Conservation (phyloP, 345 rosid species). For the Murraya paniculata region DNA sequence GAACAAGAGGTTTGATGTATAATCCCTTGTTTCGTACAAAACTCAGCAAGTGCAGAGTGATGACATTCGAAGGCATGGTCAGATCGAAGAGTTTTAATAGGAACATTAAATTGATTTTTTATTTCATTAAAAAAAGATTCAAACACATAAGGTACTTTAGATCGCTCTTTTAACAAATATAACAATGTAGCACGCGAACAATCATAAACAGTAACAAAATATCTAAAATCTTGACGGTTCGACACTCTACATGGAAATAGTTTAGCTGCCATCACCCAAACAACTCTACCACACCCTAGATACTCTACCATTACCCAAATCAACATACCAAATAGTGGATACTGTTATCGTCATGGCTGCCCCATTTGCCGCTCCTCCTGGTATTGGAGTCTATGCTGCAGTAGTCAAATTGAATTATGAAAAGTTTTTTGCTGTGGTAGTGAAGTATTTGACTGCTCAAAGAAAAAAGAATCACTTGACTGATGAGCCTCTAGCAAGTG, state of each 20-base stretch:
- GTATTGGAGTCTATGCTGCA: too few relatives aligned
- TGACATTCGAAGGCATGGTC: background rate
- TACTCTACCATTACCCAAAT: too few relatives aligned
- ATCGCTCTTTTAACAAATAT: background rate
- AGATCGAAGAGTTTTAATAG: background rate
- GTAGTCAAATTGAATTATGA: too few relatives aligned
- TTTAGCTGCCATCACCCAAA: too few relatives aligned
- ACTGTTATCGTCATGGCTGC: too few relatives aligned
- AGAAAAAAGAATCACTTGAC: too few relatives aligned
- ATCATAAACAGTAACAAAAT: background rate
- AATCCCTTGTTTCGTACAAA: background rate
- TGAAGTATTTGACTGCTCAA: too few relatives aligned
- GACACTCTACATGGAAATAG: fast-evolving
- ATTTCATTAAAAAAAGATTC: background rate
- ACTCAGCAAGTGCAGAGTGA: background rate
- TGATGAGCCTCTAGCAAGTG: too few relatives aligned
- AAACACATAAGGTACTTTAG: background rate
- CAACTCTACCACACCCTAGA: too few relatives aligned
- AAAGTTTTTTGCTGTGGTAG: too few relatives aligned
- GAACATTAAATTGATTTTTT: background rate
- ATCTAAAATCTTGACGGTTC: background rate
- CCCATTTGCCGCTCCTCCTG: too few relatives aligned
- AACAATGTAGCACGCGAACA: background rate
- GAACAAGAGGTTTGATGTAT: background rate
- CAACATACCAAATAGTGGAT: too few relatives aligned